Percentiles rank a stretch among this genome's conserved stretches.
phyloP scores from a whole-genome alignment of 371 early-diverging fungal species.

The Mucor piriformis region DNA sequence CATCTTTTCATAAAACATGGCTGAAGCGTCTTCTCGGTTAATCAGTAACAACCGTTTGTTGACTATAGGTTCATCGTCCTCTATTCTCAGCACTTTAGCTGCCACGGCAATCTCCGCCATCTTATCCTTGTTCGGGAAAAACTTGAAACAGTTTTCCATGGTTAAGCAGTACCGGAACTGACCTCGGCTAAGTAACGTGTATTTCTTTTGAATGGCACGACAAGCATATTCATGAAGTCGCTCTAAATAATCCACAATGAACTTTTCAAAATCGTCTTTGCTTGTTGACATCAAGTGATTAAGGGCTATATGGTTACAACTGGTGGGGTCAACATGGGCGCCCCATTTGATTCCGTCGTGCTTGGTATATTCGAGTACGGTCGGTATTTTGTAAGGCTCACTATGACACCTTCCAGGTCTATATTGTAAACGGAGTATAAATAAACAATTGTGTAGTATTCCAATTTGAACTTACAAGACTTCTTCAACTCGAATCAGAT shows the following conservation, averaged over 20 bases:
- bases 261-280: neutral
- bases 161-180: slow-evolving; percentile 13
- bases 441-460: too few relatives aligned
- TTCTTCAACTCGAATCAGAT: neutral
- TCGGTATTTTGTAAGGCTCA: neutral
- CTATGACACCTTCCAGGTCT: neutral
- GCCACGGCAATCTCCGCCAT: slow-evolving; percentile 1
- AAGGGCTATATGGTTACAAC: neutral
- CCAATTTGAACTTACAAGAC: too few relatives aligned
- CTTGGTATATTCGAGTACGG: neutral
- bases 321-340: neutral
- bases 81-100: neutral
- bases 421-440: too few relatives aligned
- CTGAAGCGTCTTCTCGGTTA: slow-evolving; percentile 13
- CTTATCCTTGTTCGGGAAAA: slow-evolving; percentile 1
- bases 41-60: neutral
- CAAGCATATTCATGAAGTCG: neutral
- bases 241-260: neutral
- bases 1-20: slow-evolving; percentile 5
- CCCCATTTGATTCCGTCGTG: neutral
- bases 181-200: neutral
- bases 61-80: neutral
- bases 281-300: slow-evolving; percentile 4
- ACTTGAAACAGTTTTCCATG: slow-evolving; percentile 18
- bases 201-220: neutral